A percentile compares a stretch with the other conserved stretches of the same genome.
These are phyloP conservation scores for Cercophora newfieldiana DNA, from an alignment of 495 filamentous ascomycete genomes.

Conservation along the genomic window DNA sequence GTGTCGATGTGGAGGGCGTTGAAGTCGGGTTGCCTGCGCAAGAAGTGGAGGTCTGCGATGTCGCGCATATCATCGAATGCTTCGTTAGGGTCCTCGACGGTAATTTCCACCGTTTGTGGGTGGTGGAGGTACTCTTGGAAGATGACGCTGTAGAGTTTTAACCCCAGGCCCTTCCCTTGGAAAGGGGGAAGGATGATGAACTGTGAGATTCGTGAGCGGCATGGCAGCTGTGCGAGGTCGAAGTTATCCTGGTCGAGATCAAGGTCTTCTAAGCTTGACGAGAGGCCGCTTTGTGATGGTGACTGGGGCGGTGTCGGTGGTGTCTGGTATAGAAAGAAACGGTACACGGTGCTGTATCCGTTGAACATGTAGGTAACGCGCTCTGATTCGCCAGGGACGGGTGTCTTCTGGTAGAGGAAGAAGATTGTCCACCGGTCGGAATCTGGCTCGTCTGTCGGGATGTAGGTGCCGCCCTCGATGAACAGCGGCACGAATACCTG, in stretches of 20 bases:
- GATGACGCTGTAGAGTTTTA: conserved; percentile 77
- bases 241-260: conserved; percentile 31
- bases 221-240: conserved; percentile 48
- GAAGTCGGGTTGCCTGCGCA: conserved; percentile 58
- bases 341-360: conserved; percentile 86
- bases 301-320: conserved; percentile 30
- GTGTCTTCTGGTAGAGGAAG: conserved; percentile 72
- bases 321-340: conserved; percentile 63
- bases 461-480: conserved; percentile 82
- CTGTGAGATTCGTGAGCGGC: conserved; percentile 84
- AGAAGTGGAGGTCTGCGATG: conserved; percentile 71
- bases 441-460: conserved; percentile 71
- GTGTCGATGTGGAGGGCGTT: conserved; percentile 53
- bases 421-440: conserved; percentile 85
- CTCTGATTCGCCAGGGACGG: conserved; percentile 41
- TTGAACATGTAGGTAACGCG: conserved; percentile 68
- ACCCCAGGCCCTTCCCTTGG: conserved; percentile 75
- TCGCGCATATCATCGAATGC: conserved; percentile 90
- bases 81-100: conserved; percentile 95
- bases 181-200: conserved; percentile 91
- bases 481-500: conserved; percentile 83
- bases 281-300: conserved; percentile 9
- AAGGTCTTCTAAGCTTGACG: conserved; percentile 23
- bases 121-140: conserved; percentile 63
- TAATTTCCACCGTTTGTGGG: conserved; percentile 71